Evolutionary conservation across 116 monocot species (phyloP).

Genomic region (Dioscorea cayenensis): DNA sequence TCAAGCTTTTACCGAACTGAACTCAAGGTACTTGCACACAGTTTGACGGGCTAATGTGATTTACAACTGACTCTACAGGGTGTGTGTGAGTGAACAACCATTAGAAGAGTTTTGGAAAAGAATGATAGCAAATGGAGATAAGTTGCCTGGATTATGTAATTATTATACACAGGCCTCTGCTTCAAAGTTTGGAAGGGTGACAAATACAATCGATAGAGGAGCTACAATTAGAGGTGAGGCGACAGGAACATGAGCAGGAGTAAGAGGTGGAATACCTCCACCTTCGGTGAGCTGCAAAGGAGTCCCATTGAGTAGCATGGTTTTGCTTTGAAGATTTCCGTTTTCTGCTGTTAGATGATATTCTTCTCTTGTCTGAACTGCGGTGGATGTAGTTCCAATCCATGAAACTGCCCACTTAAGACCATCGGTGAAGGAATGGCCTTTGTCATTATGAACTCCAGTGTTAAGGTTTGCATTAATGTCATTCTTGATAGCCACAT

Average conservation of each 20-base stretch:
- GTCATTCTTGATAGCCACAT: constrained; percentile 42
- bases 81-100: too few species aligned
- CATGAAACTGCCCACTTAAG: constrained; percentile 34
- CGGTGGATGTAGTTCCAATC: constrained; percentile 30
- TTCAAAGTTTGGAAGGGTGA: constrained; percentile 43
- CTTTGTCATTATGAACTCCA: constrained; percentile 6
- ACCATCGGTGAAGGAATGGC: constrained; percentile 15
- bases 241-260: constrained; percentile 23
- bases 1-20: too few species aligned
- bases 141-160: not conserved
- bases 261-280: constrained; percentile 35
- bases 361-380: constrained; percentile 35
- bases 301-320: constrained; percentile 55
- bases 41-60: too few species aligned
- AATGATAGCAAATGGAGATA: too few species aligned
- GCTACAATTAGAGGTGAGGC: constrained; percentile 28
- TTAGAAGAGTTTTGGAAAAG: too few species aligned
- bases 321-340: constrained; percentile 32
- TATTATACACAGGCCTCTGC: constrained; percentile 40
- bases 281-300: constrained; percentile 38
- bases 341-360: constrained; percentile 57
- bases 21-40: too few species aligned
- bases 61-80: too few species aligned
- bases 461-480: constrained; percentile 22
- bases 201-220: constrained; percentile 68